These are phyloP conservation scores for Aspergillus bombycis DNA, from an alignment of 2,329 filamentous ascomycete species.

Conservation along the genomic window DNA sequence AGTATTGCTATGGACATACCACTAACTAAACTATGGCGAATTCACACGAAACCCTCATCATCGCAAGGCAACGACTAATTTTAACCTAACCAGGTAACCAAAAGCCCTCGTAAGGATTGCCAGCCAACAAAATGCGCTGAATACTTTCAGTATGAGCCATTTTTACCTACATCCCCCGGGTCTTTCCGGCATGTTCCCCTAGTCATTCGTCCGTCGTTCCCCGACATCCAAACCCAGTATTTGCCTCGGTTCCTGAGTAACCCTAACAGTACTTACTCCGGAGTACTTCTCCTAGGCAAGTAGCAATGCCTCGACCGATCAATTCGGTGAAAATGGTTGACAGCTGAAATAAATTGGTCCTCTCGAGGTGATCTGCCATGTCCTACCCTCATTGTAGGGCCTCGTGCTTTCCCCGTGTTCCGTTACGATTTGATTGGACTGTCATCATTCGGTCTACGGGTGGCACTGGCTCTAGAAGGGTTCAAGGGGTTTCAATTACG, in stretches of 20 bases:
- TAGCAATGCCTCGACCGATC: background rate
- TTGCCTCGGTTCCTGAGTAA: constrained; percentile 6
- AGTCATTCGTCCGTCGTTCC: background rate
- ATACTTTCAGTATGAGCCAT: constrained; percentile 3
- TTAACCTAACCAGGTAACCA: background rate
- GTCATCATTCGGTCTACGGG: background rate
- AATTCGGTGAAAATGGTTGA: background rate
- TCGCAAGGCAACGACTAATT: background rate
- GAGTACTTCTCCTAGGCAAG: background rate
- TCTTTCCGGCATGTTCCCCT: background rate
- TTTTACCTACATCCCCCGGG: background rate
- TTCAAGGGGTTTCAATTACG: background rate
- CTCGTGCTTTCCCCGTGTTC: background rate
- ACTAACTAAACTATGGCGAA: background rate
- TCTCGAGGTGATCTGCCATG: background rate
- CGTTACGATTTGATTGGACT: background rate
- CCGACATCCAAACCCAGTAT: constrained; percentile 1
- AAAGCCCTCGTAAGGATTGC: background rate
- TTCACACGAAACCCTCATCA: background rate
- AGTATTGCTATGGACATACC: background rate
- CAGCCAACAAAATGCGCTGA: background rate
- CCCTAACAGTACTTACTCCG: background rate
- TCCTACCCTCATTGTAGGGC: background rate
- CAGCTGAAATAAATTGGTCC: background rate
- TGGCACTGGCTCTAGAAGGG: background rate